Evolutionary conservation across 2,329 filamentous ascomycete genomes (phyloP), one percentile per base, ranked within the genome.

Genomic region (Zasmidium angulare): DNA sequence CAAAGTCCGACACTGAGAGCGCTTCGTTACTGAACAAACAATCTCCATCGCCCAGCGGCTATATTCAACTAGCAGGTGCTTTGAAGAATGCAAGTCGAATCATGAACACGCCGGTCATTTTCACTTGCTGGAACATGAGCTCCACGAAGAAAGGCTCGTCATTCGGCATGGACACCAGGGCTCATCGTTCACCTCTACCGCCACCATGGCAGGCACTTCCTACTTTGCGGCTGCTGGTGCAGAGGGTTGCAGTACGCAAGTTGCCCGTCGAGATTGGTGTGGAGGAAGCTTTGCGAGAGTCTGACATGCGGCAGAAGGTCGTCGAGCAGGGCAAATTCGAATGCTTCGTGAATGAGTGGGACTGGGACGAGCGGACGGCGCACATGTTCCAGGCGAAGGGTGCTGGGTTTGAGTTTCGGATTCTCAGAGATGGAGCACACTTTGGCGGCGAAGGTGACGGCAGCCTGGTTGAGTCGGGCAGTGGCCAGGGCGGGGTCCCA

Each of bases 1-100:
- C 82, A 54, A 76, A 78, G 36, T 75, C 78, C 14, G 79, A 81
- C 11, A 65, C 66, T 55, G 75, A 73, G 40, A 57, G 66, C 20
- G 64, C 68, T 9, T 55, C 59, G 40, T 63, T 69, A 24, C 43
- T 62, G 10, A 46, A 40, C 55, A 17, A 57, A 51, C 19, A 40
- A 47, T 11, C 53, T n/a, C 19, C 14, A 1, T 36, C 48, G 12
- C 53, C 50, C 11, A 53, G 58, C 36, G 55, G 57, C 10, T 67
- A 67, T 36, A 50, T 49, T 4, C 61, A 65, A 1, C 64, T 72
- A 21, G 60, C 65, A 10, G 51, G 63, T 6, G 57, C 66, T 1
- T 55, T 71, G 10, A 65, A 66, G 50, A 40, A 52, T 2, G 48
- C 64, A 10, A 58, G 61, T 2, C 23, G 50, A 21, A 56, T 59